These are phyloP conservation scores for Boletus rex-veris DNA, from an alignment of 768 basidiomycete species.

Conservation along the genomic window DNA sequence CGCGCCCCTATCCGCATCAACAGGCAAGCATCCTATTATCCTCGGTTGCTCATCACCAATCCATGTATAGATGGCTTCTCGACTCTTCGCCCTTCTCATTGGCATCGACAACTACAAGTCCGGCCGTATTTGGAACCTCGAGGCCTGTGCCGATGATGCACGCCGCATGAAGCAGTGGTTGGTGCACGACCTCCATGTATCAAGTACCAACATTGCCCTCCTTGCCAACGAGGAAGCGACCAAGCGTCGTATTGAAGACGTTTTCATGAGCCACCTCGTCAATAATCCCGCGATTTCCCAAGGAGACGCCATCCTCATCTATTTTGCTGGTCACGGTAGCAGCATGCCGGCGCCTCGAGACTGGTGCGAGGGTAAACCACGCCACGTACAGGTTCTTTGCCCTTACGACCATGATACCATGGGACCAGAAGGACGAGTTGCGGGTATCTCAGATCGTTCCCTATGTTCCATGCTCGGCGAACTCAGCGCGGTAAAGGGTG, in stretches of 20 bases:
- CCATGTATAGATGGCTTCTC: slow-evolving; percentile 37
- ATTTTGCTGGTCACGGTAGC: slow-evolving; percentile 75
- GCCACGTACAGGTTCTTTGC: slow-evolving; percentile 56
- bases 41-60: slow-evolving; percentile 5
- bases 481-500: slow-evolving; percentile 53
- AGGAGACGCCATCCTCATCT: slow-evolving; percentile 64
- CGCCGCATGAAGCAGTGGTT: slow-evolving; percentile 57
- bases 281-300: slow-evolving; percentile 56
- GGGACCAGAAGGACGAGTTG: slow-evolving; percentile 42
- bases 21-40: slow-evolving; percentile 9
- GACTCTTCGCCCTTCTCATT: slow-evolving; percentile 62
- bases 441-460: slow-evolving; percentile 68
- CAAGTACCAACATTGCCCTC: slow-evolving; percentile 52
- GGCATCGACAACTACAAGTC: slow-evolving; percentile 71
- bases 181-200: slow-evolving; percentile 51
- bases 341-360: slow-evolving; percentile 51
- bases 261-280: slow-evolving; percentile 58
- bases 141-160: slow-evolving; percentile 64
- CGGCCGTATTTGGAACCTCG: slow-evolving; percentile 59
- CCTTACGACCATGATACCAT: slow-evolving; percentile 63
- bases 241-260: slow-evolving; percentile 56
- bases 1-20: neutral
- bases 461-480: slow-evolving; percentile 58
- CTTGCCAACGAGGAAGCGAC: slow-evolving; percentile 60
- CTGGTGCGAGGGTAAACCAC: slow-evolving; percentile 50